Base-by-base conservation (phyloP, 108 stramenopile genomes). In the Chaetoceros tenuissimus region DNA sequence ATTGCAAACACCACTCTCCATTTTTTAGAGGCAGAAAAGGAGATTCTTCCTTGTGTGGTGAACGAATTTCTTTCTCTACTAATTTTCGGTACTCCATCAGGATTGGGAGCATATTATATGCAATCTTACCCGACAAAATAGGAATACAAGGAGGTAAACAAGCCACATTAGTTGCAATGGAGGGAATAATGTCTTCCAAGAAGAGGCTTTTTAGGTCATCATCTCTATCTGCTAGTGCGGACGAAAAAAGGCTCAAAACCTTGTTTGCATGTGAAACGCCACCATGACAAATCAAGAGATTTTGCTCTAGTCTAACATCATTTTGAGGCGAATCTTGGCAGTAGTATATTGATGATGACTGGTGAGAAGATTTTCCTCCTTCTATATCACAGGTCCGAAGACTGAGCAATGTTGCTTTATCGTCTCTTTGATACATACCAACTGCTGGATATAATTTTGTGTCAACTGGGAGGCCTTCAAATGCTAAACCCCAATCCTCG, bases 401-500 rank as follows among this genome's bases (percentile, higher is more conserved):
- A 21, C 72, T 60, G 25, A 84, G 78, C 3, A 91, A 66, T 17
- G 83, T 85, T 1, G 82, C 89, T 19, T 68, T 55, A 54, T 91
- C 89, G 46, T 91, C 89, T 27, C 89, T 67, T 50, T 87, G 85
- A 46, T 91, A 91, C 20, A 91, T 51, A n/a, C 89, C 89, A 54
- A 91, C 77, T 24, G 89, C 85, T 27, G 89, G 89, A 56, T 80
- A 91, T 23, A 91, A 63, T 22, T 67, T 69, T 0, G 80, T 72
- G 51, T 91, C 85, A 17, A 91, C 72, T 26, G 89, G 89, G 20
- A 91, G 68, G 2, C 89, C 85, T 69, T 91, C 89, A 51, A 91
- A 91, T 43, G 89, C 89, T 20, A 87, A 57, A 21, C 89, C 89
- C 89, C 89, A 91, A 66, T 91, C 89, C 61, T 91, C 89, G 20